Evolutionary conservation across 345 rosid genomes (phyloP).

Genomic region (Murraya paniculata): DNA sequence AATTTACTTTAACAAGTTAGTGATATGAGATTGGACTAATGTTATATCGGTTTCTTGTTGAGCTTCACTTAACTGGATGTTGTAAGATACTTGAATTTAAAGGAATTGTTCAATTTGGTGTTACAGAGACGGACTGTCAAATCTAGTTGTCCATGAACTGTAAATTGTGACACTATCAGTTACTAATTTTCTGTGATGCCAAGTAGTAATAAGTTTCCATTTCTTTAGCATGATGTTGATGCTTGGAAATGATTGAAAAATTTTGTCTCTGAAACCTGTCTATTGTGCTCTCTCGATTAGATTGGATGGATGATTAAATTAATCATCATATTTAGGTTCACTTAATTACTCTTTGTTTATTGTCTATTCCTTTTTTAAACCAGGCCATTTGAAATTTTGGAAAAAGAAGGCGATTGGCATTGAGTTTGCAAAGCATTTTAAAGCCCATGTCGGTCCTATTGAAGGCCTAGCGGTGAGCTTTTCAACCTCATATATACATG

Average conservation of each 20-base stretch:
- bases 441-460: slow-evolving; percentile 91
- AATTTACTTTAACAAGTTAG: neutral
- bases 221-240: neutral
- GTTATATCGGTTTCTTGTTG: neutral
- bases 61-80: neutral
- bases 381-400: slow-evolving; percentile 99
- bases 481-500: neutral
- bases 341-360: neutral
- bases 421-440: slow-evolving; percentile 97
- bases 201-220: neutral
- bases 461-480: slow-evolving; percentile 88
- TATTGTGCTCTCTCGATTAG: neutral
- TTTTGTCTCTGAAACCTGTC: neutral
- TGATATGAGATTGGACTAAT: neutral
- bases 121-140: neutral
- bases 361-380: neutral
- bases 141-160: neutral
- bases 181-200: neutral
- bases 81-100: neutral
- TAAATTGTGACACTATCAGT: neutral
- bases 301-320: neutral
- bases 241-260: neutral
- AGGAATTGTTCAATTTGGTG: neutral
- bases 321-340: neutral
- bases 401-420: slow-evolving; percentile 82